A percentile compares a stretch with the other conserved stretches of the same genome.
Evolutionary conservation across 805 yeast genomes (phyloP).

Genomic region (Jamesozyma lodderae): DNA sequence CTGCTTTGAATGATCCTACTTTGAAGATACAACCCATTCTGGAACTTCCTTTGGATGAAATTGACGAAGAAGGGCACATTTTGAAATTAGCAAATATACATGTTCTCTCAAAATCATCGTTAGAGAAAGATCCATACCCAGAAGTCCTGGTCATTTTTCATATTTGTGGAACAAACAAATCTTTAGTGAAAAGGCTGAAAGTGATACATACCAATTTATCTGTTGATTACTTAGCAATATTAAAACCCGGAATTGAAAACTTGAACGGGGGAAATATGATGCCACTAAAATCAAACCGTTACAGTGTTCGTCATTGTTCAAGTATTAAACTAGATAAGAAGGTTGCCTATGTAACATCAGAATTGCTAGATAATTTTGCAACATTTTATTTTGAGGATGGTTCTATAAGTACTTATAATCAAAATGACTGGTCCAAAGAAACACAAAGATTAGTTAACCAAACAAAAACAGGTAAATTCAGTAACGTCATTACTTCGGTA

Average conservation of each 20-base stretch:
- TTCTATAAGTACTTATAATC: slow-evolving; percentile 16
- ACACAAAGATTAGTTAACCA: slow-evolving; percentile 18
- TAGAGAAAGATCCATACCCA: slow-evolving; percentile 22
- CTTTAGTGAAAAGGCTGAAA: slow-evolving; percentile 22
- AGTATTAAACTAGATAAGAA: slow-evolving; percentile 13
- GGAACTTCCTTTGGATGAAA: slow-evolving; percentile 12
- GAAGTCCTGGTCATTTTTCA: slow-evolving; percentile 25
- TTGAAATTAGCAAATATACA: slow-evolving; percentile 19
- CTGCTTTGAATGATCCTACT: slow-evolving; percentile 26
- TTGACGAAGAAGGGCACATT: slow-evolving; percentile 18
- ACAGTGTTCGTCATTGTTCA: slow-evolving; percentile 9
- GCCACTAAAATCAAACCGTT: slow-evolving; percentile 15
- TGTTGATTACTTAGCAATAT: slow-evolving; percentile 14
- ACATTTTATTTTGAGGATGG: slow-evolving; percentile 23
- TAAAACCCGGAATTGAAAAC: slow-evolving; percentile 9
- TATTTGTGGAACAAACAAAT: slow-evolving; percentile 15
- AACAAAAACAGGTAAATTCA: slow-evolving; percentile 17
- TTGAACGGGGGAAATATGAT: slow-evolving; percentile 4
- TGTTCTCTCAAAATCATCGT: slow-evolving; percentile 22
- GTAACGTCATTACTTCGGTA: slow-evolving; percentile 24
- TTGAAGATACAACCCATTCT: slow-evolving; percentile 21
- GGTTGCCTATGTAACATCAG: slow-evolving; percentile 19
- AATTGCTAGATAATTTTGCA: slow-evolving; percentile 21
- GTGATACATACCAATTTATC: slow-evolving; percentile 17
- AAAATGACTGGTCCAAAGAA: slow-evolving; percentile 24